Evolutionary conservation across 805 yeast species (phyloP).

Genomic region (Pachysolen tannophilus): DNA sequence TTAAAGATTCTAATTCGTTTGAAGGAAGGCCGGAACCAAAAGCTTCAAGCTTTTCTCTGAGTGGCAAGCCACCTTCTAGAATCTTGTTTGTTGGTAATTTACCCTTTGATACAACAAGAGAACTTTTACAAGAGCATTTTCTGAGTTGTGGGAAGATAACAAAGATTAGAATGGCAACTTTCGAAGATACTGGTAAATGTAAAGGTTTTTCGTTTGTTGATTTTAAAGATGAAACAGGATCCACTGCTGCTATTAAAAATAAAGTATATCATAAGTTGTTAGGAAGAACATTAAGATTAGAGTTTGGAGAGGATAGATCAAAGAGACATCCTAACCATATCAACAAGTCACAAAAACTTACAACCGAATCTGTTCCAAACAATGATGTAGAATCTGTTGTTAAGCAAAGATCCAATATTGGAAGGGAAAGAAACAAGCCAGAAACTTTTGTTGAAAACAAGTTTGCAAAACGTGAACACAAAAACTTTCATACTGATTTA

Average conservation of each 20-base stretch:
- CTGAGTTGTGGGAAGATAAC: slow-evolving; percentile 86
- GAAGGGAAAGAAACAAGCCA: slow-evolving; percentile 11
- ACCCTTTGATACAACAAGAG: slow-evolving; percentile 86
- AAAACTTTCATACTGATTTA: slow-evolving; percentile 9
- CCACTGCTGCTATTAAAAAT: slow-evolving; percentile 75
- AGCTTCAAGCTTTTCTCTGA: slow-evolving; percentile 26
- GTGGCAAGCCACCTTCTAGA: slow-evolving; percentile 82
- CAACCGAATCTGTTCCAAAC: too few species aligned
- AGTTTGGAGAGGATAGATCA: slow-evolving; percentile 92
- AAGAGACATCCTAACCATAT: slow-evolving; percentile 49
- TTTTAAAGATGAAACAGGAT: slow-evolving; percentile 71
- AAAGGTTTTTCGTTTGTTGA: slow-evolving; percentile 94
- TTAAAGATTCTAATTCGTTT: slow-evolving; percentile 71
- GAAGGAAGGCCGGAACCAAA: slow-evolving; percentile 77
- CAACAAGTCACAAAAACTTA: slow-evolving; percentile 22
- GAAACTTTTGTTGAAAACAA: too few species aligned
- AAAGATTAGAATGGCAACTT: slow-evolving; percentile 93
- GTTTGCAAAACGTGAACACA: slow-evolving; percentile 16
- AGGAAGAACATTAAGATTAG: slow-evolving; percentile 74
- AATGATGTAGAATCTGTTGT: slow-evolving; percentile 11
- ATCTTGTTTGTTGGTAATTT: slow-evolving; percentile 89
- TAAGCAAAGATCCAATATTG: slow-evolving; percentile 8
- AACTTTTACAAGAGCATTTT: slow-evolving; percentile 69
- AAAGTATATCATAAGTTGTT: slow-evolving; percentile 57
- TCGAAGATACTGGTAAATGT: slow-evolving; percentile 92